A percentile compares a stretch with the other conserved stretches of the same genome.
These are phyloP conservation scores for Rhynchosporium agropyri DNA, from an alignment of 2,329 filamentous ascomycete genomes.

Conservation along the genomic window DNA sequence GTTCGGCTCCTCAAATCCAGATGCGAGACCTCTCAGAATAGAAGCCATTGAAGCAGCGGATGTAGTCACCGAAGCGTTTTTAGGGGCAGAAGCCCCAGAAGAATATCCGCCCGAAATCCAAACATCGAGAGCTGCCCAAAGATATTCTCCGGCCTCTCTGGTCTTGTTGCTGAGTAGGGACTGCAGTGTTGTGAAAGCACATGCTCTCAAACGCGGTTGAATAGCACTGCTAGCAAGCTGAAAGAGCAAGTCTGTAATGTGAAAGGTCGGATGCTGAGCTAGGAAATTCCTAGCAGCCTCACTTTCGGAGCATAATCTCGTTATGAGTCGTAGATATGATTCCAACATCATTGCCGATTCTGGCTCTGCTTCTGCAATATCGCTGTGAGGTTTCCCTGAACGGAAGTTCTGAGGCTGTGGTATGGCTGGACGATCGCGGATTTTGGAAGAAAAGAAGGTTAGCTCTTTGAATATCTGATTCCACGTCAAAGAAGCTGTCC, in stretches of 20 bases:
- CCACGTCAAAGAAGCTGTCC: constrained; percentile 87
- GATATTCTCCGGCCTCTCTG: constrained; percentile 63
- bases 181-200: constrained; percentile 77
- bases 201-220: constrained; percentile 76
- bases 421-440: constrained; percentile 69
- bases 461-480: constrained; percentile 90
- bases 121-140: constrained; percentile 81
- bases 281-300: constrained; percentile 73
- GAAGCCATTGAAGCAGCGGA: constrained; percentile 56
- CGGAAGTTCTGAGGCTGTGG: constrained; percentile 58
- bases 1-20: constrained; percentile 81
- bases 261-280: constrained; percentile 64
- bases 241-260: constrained; percentile 73
- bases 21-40: constrained; percentile 73
- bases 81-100: constrained; percentile 48
- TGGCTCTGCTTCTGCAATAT: constrained; percentile 78
- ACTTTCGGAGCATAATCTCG: constrained; percentile 79
- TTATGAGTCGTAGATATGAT: constrained; percentile 85
- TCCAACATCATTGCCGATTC: constrained; percentile 97
- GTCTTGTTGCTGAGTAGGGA: constrained; percentile 77
- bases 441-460: constrained; percentile 77
- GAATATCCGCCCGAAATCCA: constrained; percentile 70
- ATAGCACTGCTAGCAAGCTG: constrained; percentile 78
- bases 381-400: constrained; percentile 61
- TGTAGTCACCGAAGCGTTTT: constrained; percentile 32